Evolutionary conservation across 331 rosid species (phyloP).

Genomic region (Acacia pycnantha): DNA sequence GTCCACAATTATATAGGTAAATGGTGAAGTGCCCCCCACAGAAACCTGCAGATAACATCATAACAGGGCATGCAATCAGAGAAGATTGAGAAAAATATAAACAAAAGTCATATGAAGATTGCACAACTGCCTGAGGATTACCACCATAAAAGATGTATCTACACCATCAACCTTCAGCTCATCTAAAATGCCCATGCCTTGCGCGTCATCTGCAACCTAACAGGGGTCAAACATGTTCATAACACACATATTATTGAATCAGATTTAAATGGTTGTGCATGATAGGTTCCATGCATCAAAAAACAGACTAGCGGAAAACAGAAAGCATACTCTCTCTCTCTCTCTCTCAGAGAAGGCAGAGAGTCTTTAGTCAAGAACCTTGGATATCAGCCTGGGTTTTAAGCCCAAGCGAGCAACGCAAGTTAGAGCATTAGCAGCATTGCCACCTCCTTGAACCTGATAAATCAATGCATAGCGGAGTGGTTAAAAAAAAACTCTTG

Average conservation of each 20-base stretch:
- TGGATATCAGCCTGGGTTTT: slow-evolving; percentile 69
- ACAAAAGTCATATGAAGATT: slow-evolving; percentile 13
- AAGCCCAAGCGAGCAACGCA: slow-evolving; percentile 90
- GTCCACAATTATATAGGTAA: slow-evolving; percentile 73
- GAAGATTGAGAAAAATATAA: neutral
- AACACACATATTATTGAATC: slow-evolving; percentile 11
- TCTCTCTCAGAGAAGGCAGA: neutral
- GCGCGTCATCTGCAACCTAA: slow-evolving; percentile 85
- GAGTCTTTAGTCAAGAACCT: slow-evolving; percentile 40
- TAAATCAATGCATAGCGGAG: slow-evolving; percentile 7
- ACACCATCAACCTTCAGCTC: slow-evolving; percentile 77
- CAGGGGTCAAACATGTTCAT: slow-evolving; percentile 28
- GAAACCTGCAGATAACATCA: slow-evolving; percentile 71
- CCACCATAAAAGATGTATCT: slow-evolving; percentile 81
- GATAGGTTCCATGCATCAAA: neutral
- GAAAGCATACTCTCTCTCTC: neutral
- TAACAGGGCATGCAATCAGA: slow-evolving; percentile 18
- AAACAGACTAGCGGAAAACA: neutral
- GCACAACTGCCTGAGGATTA: slow-evolving; percentile 26
- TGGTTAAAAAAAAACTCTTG: slow-evolving; percentile 30
- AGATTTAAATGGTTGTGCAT: slow-evolving; percentile 4
- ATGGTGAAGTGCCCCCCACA: slow-evolving; percentile 79
- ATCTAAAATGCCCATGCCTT: slow-evolving; percentile 68
- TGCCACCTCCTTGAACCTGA: slow-evolving; percentile 96
- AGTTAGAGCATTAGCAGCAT: slow-evolving; percentile 74